Conservation (phyloP, 345 rosid species). For the Aquilaria yunnanensis region DNA sequence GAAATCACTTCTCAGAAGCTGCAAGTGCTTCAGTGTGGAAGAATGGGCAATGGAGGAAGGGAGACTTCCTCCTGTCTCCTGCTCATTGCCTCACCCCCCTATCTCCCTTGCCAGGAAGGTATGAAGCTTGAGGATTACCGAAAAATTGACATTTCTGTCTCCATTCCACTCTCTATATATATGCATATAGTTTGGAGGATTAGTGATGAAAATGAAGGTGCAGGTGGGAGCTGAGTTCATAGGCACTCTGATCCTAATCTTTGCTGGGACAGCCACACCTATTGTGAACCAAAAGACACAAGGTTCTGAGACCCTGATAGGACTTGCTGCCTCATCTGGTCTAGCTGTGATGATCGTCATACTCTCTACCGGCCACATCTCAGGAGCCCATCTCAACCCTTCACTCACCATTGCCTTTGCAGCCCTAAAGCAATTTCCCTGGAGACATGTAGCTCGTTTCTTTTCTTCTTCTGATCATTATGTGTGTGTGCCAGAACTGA, state of each 20-base stretch:
- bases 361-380: slow-evolving; percentile 76
- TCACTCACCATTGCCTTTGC: slow-evolving; percentile 71
- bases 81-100: slow-evolving; percentile 62
- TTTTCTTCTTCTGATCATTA: neutral
- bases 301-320: slow-evolving; percentile 68
- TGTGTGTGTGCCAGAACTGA: neutral
- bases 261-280: slow-evolving; percentile 72
- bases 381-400: slow-evolving; percentile 92
- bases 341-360: slow-evolving; percentile 77
- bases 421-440: slow-evolving; percentile 71
- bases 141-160: neutral
- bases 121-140: neutral
- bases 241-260: slow-evolving; percentile 73
- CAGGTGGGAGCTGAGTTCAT: slow-evolving; percentile 94
- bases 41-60: slow-evolving; percentile 80
- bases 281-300: slow-evolving; percentile 79
- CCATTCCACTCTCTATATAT: neutral
- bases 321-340: slow-evolving; percentile 69
- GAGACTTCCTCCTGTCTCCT: slow-evolving; percentile 50
- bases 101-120: slow-evolving; percentile 76
- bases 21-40: slow-evolving; percentile 59
- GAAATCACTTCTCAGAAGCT: slow-evolving; percentile 52
- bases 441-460: slow-evolving; percentile 46
- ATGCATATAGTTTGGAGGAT: neutral
- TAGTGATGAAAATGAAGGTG: neutral